Base-by-base conservation (phyloP, 768 basidiomycete species). In the Calocera viscosa region DNA sequence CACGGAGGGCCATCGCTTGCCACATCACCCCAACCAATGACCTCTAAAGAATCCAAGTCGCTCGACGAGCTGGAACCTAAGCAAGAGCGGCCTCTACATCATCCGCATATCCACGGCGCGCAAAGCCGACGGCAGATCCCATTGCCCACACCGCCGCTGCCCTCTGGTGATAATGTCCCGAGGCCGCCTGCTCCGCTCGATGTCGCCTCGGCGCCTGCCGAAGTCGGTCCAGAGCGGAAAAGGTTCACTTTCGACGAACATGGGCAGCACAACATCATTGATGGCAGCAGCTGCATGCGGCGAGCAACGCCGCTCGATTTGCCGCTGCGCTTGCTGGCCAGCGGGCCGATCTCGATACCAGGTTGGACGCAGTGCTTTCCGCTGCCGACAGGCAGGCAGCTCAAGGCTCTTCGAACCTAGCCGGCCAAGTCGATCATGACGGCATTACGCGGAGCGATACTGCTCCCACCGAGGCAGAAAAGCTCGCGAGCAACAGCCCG, bases 381-480 rank as follows among this genome's bases (percentile, higher is more conserved):
- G 39, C 34, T 11, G 65, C 38, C 28, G 33, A 49, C 26, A 22
- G 40, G 17, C 35, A 65, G 28, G 38, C 41, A 1, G 53, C 24
- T 1, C 41, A 40, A 32, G 49, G 67, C n/a, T 16, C 65, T 26
- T 63, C 69, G 14, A 22, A 26, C 24, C 49, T 28, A 10, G n/a
- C n/a, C 17, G 34, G 35, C 40, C 38, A 43, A 41, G 32, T 38
- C 24, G 75, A 73, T 64, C 65, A 68, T 0, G 70, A 75, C 33
- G 74, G 75, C 2, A 68, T 77, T 12, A 60, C 71, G 40, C 66
- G 77, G 11, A 74, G 74, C 65, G 77, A 78, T 63, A 76, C 75
- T 10, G 53, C 53, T 30, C 53, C 30, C 2, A 28, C 53, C 24
- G 26, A 28, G 19, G 53, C 11, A 32, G 53, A 60, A 16, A 60